phyloP scores from a whole-genome alignment of 176 grass and related monocot genomes.

The Avena sativa region DNA sequence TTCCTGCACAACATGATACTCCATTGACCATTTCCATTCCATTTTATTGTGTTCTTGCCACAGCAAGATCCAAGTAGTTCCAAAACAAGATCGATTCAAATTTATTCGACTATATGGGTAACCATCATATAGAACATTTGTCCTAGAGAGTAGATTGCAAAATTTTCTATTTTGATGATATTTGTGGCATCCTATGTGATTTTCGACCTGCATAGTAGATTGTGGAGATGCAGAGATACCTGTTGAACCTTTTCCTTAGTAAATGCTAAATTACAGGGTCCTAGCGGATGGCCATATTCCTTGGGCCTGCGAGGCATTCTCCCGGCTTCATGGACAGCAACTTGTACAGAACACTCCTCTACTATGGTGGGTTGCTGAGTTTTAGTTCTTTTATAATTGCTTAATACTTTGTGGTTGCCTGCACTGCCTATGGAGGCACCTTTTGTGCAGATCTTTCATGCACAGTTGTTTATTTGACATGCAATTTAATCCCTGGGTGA shows the following conservation, averaged over 20 bases:
- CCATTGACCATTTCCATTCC: not conserved
- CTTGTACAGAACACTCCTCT: constrained; percentile 72
- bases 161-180: not conserved
- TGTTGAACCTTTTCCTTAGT: constrained; percentile 31
- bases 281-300: constrained; percentile 96
- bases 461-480: constrained; percentile 20
- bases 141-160: constrained; percentile 2
- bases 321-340: constrained; percentile 68
- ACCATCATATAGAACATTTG: not conserved
- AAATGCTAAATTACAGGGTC: constrained; percentile 61
- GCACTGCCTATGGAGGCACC: not conserved
- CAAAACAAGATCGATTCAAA: not conserved
- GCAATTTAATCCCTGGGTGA: constrained; percentile 13
- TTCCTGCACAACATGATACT: not conserved
- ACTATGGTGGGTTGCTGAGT: constrained; percentile 55
- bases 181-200: constrained; percentile 2
- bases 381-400: not conserved
- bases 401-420: not conserved
- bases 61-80: not conserved
- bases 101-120: not conserved
- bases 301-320: constrained; percentile 93
- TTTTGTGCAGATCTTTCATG: not conserved
- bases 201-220: not conserved
- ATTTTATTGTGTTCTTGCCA: not conserved
- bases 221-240: not conserved